Evolutionary conservation across 169 alveolate genomes (phyloP).

Genomic region (Eimeria sp.): DNA sequence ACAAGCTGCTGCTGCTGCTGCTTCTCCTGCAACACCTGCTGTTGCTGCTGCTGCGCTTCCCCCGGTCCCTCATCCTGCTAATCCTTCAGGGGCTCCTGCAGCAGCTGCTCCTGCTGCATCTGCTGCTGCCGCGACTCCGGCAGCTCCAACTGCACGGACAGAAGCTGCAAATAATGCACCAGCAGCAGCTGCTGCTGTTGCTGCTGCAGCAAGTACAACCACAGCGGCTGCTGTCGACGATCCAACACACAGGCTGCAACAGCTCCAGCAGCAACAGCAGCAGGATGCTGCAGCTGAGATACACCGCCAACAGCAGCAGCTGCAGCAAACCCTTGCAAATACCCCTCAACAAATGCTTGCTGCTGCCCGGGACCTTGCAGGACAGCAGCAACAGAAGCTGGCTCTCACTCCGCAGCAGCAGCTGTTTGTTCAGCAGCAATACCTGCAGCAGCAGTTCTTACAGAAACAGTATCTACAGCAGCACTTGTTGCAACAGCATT

Average conservation of each 20-base stretch:
- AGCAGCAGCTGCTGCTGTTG: slow-evolving; percentile 13
- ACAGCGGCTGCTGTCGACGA: background rate
- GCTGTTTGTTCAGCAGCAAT: slow-evolving; percentile 26
- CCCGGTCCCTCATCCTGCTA: background rate
- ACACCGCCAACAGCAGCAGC: slow-evolving; percentile 55
- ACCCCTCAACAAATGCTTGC: background rate
- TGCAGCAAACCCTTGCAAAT: background rate
- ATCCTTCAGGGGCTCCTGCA: background rate
- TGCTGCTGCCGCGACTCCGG: background rate
- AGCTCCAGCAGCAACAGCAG: slow-evolving; percentile 46
- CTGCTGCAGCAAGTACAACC: slow-evolving; percentile 45
- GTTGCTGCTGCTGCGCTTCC: background rate
- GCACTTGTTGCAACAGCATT: slow-evolving; percentile 38
- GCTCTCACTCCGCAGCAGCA: slow-evolving; percentile 34
- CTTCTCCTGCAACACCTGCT: background rate
- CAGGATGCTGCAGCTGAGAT: background rate
- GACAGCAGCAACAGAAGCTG: slow-evolving; percentile 32
- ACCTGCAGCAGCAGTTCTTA: slow-evolving; percentile 74
- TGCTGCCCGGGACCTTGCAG: background rate
- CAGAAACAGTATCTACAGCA: slow-evolving; percentile 61
- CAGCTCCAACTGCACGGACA: background rate
- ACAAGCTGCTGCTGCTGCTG: slow-evolving; percentile 8
- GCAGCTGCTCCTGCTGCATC: background rate
- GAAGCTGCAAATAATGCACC: slow-evolving; percentile 16
- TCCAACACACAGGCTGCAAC: background rate